Evolutionary conservation across 257 asterid species (phyloP).

Genomic region (Buddleja alternifolia): DNA sequence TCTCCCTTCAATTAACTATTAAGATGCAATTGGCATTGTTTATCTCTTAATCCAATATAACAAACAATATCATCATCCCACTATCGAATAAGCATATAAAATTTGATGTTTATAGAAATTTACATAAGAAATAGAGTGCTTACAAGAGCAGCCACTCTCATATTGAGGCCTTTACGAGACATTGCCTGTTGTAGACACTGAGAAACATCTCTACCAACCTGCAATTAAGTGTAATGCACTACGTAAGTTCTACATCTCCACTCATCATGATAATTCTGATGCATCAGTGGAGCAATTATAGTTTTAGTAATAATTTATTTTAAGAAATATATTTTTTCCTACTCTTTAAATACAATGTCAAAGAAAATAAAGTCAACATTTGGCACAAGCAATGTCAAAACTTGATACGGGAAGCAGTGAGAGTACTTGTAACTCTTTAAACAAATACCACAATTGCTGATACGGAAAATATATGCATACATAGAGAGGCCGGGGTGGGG

Average conservation of each 20-base stretch:
- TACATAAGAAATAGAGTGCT: slow-evolving; percentile 23
- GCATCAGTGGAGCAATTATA: background rate
- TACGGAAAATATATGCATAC: background rate
- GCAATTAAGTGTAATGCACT: slow-evolving; percentile 4
- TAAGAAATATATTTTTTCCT: background rate
- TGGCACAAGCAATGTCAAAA: background rate
- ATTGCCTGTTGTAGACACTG: slow-evolving; percentile 51
- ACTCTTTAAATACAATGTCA: background rate
- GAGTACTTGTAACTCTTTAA: background rate
- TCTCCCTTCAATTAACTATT: slow-evolving; percentile 1
- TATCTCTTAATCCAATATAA: background rate
- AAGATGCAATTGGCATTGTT: background rate
- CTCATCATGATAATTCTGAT: background rate
- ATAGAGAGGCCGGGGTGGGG: no score
- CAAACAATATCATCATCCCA: background rate
- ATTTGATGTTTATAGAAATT: background rate
- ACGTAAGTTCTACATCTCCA: slow-evolving; percentile 26
- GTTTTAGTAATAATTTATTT: background rate
- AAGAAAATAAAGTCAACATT: slow-evolving; percentile 11
- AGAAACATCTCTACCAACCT: slow-evolving; percentile 55
- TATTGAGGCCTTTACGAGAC: slow-evolving; percentile 44
- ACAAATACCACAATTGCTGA: background rate
- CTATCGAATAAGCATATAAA: background rate
- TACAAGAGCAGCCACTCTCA: slow-evolving; percentile 58
- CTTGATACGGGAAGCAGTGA: background rate